A percentile compares a stretch with the other conserved stretches of the same genome.
Evolutionary conservation across 345 rosid genomes (phyloP).

Genomic region (Noccaea caerulescens): DNA sequence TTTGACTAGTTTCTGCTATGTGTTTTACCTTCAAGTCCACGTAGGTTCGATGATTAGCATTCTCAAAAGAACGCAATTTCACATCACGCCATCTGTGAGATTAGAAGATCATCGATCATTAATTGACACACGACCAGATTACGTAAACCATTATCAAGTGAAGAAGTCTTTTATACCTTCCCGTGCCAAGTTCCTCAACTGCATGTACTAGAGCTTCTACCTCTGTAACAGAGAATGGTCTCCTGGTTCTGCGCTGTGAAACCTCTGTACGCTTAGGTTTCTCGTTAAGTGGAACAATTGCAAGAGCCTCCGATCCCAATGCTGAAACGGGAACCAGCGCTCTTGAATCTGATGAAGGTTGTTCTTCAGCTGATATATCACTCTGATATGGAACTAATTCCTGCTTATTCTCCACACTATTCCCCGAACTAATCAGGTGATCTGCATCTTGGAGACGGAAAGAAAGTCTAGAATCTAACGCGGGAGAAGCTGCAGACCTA

Average conservation of each 20-base stretch:
- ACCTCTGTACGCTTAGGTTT: constrained; percentile 72
- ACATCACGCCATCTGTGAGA: constrained; percentile 87
- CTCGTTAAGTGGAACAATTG: constrained; percentile 63
- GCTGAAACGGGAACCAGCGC: constrained; percentile 69
- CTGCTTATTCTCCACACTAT: constrained; percentile 50
- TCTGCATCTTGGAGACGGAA: constrained; percentile 39
- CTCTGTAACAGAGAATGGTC: constrained; percentile 96
- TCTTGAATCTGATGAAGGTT: constrained; percentile 51
- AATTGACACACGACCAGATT: constrained; percentile 20
- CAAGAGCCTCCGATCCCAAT: constrained; percentile 53
- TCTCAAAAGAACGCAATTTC: constrained; percentile 70
- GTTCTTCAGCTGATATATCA: constrained; percentile 51
- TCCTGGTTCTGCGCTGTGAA: constrained; percentile 90
- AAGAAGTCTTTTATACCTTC: constrained; percentile 60
- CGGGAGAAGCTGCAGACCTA: constrained; percentile 56
- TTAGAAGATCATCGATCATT: constrained; percentile 16
- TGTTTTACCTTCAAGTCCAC: constrained; percentile 78
- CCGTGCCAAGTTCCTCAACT: constrained; percentile 92
- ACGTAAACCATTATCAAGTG: background rate
- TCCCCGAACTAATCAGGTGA: constrained; percentile 37
- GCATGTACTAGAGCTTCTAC: constrained; percentile 93
- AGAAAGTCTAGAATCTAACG: constrained; percentile 46
- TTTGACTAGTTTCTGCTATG: background rate
- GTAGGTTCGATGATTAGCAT: constrained; percentile 77
- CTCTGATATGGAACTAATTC: constrained; percentile 49